Percentiles rank a stretch among this genome's conserved stretches.
phyloP scores from a whole-genome alignment of 306 rosid species.

The Begonia fuchsioides region DNA sequence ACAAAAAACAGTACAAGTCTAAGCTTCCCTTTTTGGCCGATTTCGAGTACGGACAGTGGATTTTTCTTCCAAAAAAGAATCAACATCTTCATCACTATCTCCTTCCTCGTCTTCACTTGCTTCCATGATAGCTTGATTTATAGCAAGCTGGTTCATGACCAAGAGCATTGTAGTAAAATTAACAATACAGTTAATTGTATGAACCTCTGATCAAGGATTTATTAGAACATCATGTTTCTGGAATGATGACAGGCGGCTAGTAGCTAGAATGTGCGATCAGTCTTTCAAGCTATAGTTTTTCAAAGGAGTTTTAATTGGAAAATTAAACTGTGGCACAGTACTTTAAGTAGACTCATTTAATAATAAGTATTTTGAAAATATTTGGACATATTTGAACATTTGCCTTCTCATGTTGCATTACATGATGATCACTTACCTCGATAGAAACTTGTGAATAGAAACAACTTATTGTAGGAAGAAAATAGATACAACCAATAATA shows the following conservation, averaged over 20 bases:
- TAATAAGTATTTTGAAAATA: too few species aligned
- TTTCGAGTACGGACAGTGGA: conserved; percentile 51
- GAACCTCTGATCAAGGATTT: not conserved
- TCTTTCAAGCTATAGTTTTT: too few species aligned
- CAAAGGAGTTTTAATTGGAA: too few species aligned
- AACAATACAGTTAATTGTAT: not conserved
- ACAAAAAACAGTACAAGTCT: not conserved
- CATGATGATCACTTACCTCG: too few species aligned
- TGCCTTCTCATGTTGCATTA: too few species aligned
- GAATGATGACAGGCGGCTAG: not conserved
- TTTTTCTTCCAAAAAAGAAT: conserved; percentile 26
- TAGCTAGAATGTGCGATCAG: not conserved
- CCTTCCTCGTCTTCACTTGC: conserved; percentile 21
- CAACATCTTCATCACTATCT: conserved; percentile 11
- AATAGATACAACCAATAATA: too few species aligned
- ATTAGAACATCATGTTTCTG: not conserved
- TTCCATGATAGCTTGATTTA: conserved; percentile 60
- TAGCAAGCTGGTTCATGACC: conserved; percentile 46
- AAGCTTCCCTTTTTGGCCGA: conserved; percentile 68
- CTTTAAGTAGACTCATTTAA: too few species aligned
- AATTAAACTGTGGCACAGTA: too few species aligned
- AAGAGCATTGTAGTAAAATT: not conserved
- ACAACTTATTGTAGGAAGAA: too few species aligned
- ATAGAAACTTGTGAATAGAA: too few species aligned
- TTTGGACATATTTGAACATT: too few species aligned